Conservation (phyloP, 768 basidiomycete genomes). For the Hypholoma fasciculare region DNA sequence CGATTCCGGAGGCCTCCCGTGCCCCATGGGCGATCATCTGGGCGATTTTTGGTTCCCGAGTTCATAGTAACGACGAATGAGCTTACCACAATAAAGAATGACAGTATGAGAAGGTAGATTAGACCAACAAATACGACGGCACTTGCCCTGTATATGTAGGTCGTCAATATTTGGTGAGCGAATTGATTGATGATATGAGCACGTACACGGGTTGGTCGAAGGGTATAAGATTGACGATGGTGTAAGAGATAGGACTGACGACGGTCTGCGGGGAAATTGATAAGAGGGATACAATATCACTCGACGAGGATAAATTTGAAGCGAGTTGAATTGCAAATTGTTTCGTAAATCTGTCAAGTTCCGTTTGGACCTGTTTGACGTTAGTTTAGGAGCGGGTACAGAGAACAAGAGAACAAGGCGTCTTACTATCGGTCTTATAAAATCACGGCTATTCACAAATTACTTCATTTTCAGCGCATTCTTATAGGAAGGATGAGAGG, state of each 20-base stretch:
- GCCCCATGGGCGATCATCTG: slow-evolving; percentile 37
- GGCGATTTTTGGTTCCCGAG: not conserved
- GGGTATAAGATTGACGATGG: slow-evolving; percentile 51
- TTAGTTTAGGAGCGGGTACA: not conserved
- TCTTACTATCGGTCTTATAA: slow-evolving; percentile 34
- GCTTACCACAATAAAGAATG: slow-evolving; percentile 38
- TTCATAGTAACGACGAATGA: not conserved
- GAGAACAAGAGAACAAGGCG: not conserved
- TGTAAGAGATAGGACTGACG: slow-evolving; percentile 47
- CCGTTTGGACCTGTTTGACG: slow-evolving; percentile 27
- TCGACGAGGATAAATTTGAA: slow-evolving; percentile 7
- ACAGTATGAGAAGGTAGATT: slow-evolving; percentile 52
- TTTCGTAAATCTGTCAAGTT: slow-evolving; percentile 31
- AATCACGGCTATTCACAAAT: slow-evolving; percentile 21
- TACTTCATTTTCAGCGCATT: not conserved
- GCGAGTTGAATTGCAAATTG: slow-evolving; percentile 20
- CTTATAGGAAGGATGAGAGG: not conserved
- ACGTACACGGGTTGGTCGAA: slow-evolving; percentile 66
- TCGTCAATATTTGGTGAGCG: not conserved
- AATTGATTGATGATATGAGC: not conserved
- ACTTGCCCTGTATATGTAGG: slow-evolving; percentile 38
- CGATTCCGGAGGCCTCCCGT: slow-evolving; percentile 37
- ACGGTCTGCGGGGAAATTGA: slow-evolving; percentile 51
- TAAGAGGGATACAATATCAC: slow-evolving; percentile 32
- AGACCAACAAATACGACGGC: slow-evolving; percentile 58